These are phyloP conservation scores for Syzygium malaccense DNA, from an alignment of 441 rosid genomes.

Conservation along the genomic window DNA sequence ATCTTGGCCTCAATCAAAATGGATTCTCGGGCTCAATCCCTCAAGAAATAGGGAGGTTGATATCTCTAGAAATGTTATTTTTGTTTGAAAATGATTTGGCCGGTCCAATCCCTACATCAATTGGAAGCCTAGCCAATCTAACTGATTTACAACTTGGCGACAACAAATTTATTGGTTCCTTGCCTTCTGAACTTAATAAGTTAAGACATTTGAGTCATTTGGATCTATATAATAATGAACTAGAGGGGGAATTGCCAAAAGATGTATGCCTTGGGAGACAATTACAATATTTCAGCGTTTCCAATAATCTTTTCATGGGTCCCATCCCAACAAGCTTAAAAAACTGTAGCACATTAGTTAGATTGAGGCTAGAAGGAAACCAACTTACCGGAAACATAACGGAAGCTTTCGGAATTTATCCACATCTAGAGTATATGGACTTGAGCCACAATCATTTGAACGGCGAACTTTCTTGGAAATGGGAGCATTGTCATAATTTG, in stretches of 20 bases:
- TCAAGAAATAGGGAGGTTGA: not conserved
- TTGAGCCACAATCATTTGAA: too few species aligned
- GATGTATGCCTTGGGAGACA: not conserved
- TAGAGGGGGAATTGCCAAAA: too few species aligned
- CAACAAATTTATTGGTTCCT: not conserved
- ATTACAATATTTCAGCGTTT: too few species aligned
- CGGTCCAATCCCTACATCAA: fast-evolving
- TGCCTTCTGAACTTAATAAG: too few species aligned
- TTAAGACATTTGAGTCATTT: too few species aligned
- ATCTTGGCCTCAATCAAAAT: too few species aligned
- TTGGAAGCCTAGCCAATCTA: not conserved
- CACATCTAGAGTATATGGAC: not conserved
- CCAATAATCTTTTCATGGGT: not conserved
- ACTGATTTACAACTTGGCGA: not conserved
- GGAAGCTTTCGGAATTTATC: not conserved
- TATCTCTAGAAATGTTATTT: not conserved
- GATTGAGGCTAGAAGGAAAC: too few species aligned
- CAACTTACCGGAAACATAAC: too few species aligned
- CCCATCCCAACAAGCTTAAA: not conserved
- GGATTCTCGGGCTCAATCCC: not conserved
- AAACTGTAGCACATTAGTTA: fast-evolving
- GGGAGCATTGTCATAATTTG: too few species aligned
- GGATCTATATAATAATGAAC: too few species aligned
- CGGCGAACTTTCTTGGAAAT: fast-evolving
- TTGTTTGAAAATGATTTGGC: not conserved